Evolutionary conservation across 2,329 filamentous ascomycete species (phyloP), one percentile per base, ranked within the genome.

Genomic region (Aspergillus candidus): DNA sequence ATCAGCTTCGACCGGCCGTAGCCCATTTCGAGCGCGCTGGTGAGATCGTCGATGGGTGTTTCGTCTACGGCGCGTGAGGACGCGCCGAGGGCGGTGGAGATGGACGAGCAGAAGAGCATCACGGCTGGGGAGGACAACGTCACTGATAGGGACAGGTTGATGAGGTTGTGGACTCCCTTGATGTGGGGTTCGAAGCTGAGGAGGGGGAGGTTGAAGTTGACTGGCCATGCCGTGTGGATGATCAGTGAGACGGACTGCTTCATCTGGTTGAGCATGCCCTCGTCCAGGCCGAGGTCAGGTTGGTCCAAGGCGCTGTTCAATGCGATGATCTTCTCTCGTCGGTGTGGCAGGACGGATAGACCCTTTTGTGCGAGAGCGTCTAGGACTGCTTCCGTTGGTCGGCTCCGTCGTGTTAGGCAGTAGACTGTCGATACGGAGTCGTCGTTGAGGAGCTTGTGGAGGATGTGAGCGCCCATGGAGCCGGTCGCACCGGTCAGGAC

Each of bases 141-240:
- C 1, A 66, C 65, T 1, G 57, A 62, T 4, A 75, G 56, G 0
- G 72, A 71, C 30, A 78, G 65, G 37, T 68, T 56, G 35, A 77
- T 57, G 0, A 78, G 64, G 44, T 74, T 69, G 38, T 61, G 58
- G 3, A 77, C 58, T 2, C 72, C 67, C 38, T 49, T 44, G 37
- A 68, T 72, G 51, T 76, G 72, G 32, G 70, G 67, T 29, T 67
- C 68, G 49, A 77, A 78, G 50, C 66, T 71, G 15, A 59, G 50
- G 1, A 78, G 61, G 1, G 71, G 71, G 43, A 77, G 63, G 33
- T 72, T 71, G 61, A 78, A 78, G 53, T 78, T 77, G 41, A 79
- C 76, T 1, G 73, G 71, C 76, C 76, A 79, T 12, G 75, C 75
- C 2, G 73, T 65, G 53, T 78, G 75, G 38, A 77, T 68, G 35